Evolutionary conservation across 176 grass and related monocot genomes (phyloP).

Genomic region (Oryza nivara): DNA sequence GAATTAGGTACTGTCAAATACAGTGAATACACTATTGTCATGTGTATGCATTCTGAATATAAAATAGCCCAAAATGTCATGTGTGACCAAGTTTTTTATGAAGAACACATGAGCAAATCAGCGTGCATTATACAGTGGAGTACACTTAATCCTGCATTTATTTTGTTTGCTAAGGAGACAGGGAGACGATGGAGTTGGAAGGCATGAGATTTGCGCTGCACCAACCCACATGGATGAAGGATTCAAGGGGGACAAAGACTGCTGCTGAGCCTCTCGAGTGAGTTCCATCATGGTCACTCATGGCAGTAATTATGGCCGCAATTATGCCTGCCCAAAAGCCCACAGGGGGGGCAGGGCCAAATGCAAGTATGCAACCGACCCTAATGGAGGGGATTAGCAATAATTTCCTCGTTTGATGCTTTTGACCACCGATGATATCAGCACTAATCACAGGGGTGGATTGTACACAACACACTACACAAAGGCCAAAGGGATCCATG

Average conservation of each 20-base stretch:
- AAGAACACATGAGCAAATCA: slow-evolving; percentile 15
- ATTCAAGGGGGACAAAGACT: slow-evolving; percentile 24
- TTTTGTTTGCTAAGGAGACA: slow-evolving; percentile 1
- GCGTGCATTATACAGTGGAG: background rate
- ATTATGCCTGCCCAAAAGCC: slow-evolving; percentile 44
- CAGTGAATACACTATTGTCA: no score
- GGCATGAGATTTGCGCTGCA: slow-evolving; percentile 27
- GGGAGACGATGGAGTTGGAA: slow-evolving; percentile 22
- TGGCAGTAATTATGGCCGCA: slow-evolving; percentile 50
- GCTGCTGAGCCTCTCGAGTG: slow-evolving; percentile 35
- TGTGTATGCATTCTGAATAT: background rate
- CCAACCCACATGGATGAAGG: slow-evolving; percentile 39
- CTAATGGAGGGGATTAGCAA: slow-evolving; percentile 42
- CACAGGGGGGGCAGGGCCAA: background rate
- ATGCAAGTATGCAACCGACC: background rate
- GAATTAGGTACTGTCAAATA: slow-evolving; percentile 21
- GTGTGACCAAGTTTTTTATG: background rate
- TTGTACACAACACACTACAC: background rate
- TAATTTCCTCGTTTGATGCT: slow-evolving; percentile 45
- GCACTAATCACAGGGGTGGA: slow-evolving; percentile 25
- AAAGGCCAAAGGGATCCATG: background rate
- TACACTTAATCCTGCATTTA: background rate
- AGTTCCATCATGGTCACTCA: slow-evolving; percentile 55
- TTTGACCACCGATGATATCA: slow-evolving; percentile 30
- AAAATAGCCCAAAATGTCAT: background rate